Percentiles rank a stretch among this genome's conserved stretches.
Evolutionary conservation across 148 eudicot genomes (phyloP).

Genomic region (Cornus suecica): DNA sequence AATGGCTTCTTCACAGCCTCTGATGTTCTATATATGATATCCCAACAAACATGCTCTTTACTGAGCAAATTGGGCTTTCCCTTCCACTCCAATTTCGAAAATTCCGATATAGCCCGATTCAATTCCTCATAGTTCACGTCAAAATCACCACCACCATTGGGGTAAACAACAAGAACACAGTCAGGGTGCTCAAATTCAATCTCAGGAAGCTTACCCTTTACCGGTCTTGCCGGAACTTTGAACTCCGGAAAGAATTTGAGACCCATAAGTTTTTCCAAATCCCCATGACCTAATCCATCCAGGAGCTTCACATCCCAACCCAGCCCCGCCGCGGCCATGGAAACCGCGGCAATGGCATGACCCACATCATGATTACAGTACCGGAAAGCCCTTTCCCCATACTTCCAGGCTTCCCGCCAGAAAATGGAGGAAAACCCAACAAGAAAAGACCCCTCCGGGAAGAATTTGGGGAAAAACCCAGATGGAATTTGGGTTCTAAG

Average conservation of each 20-base stretch:
- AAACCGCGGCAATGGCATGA: slow-evolving; percentile 75
- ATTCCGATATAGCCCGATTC: slow-evolving; percentile 40
- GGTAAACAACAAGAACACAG: slow-evolving; percentile 72
- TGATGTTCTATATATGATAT: slow-evolving; percentile 77
- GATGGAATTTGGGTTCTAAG: slow-evolving; percentile 54
- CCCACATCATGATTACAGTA: slow-evolving; percentile 97
- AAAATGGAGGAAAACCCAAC: slow-evolving; percentile 82
- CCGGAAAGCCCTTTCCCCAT: slow-evolving; percentile 93
- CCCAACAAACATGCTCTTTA: slow-evolving; percentile 90
- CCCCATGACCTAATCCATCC: slow-evolving; percentile 72
- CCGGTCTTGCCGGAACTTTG: slow-evolving; percentile 54
- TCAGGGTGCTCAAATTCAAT: slow-evolving; percentile 95
- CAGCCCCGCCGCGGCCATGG: slow-evolving; percentile 75
- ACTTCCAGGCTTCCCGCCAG: slow-evolving; percentile 98
- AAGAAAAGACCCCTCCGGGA: slow-evolving; percentile 59
- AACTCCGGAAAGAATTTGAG: slow-evolving; percentile 34
- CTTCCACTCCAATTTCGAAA: slow-evolving; percentile 67
- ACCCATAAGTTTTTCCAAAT: slow-evolving; percentile 74
- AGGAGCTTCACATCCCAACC: slow-evolving; percentile 96
- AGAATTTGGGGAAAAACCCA: slow-evolving; percentile 38
- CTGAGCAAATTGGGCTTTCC: slow-evolving; percentile 80
- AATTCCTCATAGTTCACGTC: slow-evolving; percentile 47
- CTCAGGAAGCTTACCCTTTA: slow-evolving; percentile 67
- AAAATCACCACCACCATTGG: slow-evolving; percentile 35
- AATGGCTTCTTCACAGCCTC: slow-evolving; percentile 75